Evolutionary conservation across 352 stramenopile species (phyloP), one percentile per base, ranked within the genome.

Genomic region (Pythium vanterpoolii): DNA sequence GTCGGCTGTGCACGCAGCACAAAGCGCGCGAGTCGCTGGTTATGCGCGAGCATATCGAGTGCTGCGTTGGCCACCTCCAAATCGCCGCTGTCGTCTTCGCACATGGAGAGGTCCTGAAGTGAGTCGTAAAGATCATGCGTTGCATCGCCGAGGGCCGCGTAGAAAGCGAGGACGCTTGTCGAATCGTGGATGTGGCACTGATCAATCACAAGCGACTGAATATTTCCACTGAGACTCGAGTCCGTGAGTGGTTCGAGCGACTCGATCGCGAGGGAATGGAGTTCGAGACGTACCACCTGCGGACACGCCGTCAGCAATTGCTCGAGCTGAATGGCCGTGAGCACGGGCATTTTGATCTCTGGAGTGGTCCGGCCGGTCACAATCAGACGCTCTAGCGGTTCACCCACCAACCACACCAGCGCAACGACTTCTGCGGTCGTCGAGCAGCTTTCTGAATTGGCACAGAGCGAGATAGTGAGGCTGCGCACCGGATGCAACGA

Each of bases 21-120:
- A n/a, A 61, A 61, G 2, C 36, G 54, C 33, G 53, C 28, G 4
- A 61, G 54, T 31, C 26, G 34, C 2, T 28, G 8, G 33, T 61
- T 61, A 23, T 40, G 40, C 10, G 43, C 21, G 16, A 61, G 54
- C 54, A 61, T 61, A 8, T 54, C 39, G 14, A 61, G 43, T 30
- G 44, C 54, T 5, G 46, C 45, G 18, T 47, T 33, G 14, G 42
- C 31, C 6, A 21, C 27, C 3, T 48, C 33, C 4, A 54, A 48
- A 38, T 57, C 34, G 24, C 24, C 33, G 10, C 10, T 24, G 36
- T 42, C 39, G 33, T 45, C 21, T 43, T 61, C 54, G 33, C 42
- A 52, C 30, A 61, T 54, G 31, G 34, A 44, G n/a, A 60, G 30
- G 14, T 50, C 53, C 1, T 38, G 11, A 5, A 60, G 42, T 21